phyloP scores from a whole-genome alignment of 495 filamentous ascomycete species.

The Daldinia bambusicola region DNA sequence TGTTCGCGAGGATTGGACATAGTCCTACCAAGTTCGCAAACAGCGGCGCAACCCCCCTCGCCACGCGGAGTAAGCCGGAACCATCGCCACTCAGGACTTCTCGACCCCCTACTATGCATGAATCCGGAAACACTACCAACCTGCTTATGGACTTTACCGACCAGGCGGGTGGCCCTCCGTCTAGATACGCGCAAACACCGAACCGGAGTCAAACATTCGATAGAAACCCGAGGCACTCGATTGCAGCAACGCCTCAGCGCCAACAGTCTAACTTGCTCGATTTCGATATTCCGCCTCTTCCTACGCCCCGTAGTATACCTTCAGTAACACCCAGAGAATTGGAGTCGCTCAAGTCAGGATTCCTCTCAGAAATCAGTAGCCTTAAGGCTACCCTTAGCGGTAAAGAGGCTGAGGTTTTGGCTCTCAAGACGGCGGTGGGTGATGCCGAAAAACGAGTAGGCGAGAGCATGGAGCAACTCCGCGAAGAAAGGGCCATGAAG shows the following conservation, averaged over 20 bases:
- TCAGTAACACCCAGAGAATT: constrained; percentile 91
- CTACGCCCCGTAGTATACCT: constrained; percentile 91
- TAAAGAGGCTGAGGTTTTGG: constrained; percentile 87
- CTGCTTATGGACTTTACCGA: constrained; percentile 89
- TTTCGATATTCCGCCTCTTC: constrained; percentile 89
- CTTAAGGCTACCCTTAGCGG: constrained; percentile 89
- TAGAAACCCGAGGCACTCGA: constrained; percentile 19
- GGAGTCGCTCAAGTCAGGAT: constrained; percentile 87
- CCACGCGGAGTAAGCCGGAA: constrained; percentile 25
- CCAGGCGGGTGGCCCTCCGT: constrained; percentile 65
- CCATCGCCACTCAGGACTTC: constrained; percentile 69
- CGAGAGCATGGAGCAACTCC: constrained; percentile 79
- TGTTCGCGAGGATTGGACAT: constrained; percentile 76
- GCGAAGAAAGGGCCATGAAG: constrained; percentile 74
- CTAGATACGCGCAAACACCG: constrained; percentile 55
- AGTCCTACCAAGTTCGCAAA: constrained; percentile 58
- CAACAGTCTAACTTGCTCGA: constrained; percentile 76
- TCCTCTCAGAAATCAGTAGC: constrained; percentile 88
- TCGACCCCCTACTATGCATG: constrained; percentile 44
- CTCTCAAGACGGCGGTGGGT: constrained; percentile 82
- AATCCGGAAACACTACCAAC: constrained; percentile 70
- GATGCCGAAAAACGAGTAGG: constrained; percentile 94
- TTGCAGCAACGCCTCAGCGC: constrained; percentile 53
- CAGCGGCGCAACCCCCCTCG: constrained; percentile 46
- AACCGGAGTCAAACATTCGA: constrained; percentile 26